Base-by-base conservation (phyloP, 306 rosid species). In the Vigna unguiculata region DNA sequence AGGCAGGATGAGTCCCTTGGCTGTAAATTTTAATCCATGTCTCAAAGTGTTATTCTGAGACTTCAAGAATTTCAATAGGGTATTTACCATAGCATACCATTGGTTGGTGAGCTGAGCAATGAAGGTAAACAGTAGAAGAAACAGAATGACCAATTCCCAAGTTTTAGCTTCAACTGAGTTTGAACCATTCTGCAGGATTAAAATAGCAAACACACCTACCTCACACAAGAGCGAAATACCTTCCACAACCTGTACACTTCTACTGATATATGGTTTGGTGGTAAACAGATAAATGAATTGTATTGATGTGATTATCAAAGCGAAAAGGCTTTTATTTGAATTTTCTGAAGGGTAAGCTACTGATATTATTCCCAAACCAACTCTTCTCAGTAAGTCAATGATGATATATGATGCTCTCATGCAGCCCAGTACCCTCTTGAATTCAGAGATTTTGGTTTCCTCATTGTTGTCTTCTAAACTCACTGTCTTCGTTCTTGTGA, bases 161-260 rank as follows among this genome's bases (percentile, higher is more conserved):
- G 58, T 77, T 69, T 66, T 82, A 21, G 55, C 34, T 72, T 81
- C 74, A 45, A 65, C 30, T 9, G 61, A 77, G 46, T 83, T 61
- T 65, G 84, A 82, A 77, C 80, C 76, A n/a, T 62, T 76, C 38
- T 54, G 73, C 19, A 66, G 22, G 41, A 77, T 16, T 12, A 82
- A 74, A 79, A 84, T 61, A 57, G 83, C 73, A 77, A 89, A 86
- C 47, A 91, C 49, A 19, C 79, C 85, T 6, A 14, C 74, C 75
- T 91, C 91, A 68, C 86, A 74, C 75, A 85, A 74, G 38, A 90
- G 86, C 77, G 92, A 88, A 5, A 86, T 71, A 76, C 85, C 62
- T 74, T 89, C 93, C 17, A 79, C 90, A 54, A 81, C 71, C 17
- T 87, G 86, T 45, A 90, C 80, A 19, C 88, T 74, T 67, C 88